phyloP scores from a whole-genome alignment of 345 rosid species.

The Brassica nigra region DNA sequence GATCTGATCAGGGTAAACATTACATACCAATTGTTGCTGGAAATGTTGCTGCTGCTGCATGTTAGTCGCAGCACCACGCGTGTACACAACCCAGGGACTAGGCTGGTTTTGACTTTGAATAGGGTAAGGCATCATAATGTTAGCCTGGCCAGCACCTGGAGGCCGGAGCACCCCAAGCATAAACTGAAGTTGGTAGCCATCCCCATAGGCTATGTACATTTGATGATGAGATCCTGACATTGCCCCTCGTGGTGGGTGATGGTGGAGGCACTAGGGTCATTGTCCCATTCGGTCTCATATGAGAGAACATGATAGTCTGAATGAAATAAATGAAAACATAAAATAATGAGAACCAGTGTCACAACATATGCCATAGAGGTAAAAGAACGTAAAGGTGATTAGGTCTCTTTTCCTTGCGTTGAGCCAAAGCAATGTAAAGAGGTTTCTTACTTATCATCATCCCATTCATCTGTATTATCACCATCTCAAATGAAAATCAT shows the following conservation, averaged over 20 bases:
- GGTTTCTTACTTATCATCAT: slow-evolving; percentile 68
- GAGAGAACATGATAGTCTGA: no score
- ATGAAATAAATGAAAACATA: no score
- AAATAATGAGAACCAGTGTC: no score
- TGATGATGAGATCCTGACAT: slow-evolving; percentile 28
- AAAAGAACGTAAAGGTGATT: slow-evolving; percentile 59
- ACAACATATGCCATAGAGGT: background rate
- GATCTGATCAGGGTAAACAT: background rate
- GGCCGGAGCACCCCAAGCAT: slow-evolving; percentile 48
- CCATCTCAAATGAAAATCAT: background rate
- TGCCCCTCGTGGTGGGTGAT: slow-evolving; percentile 29
- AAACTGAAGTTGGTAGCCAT: slow-evolving; percentile 56
- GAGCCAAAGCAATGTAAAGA: slow-evolving; percentile 71
- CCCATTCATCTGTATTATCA: slow-evolving; percentile 58
- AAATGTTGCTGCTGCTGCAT: slow-evolving; percentile 37
- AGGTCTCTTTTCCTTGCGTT: slow-evolving; percentile 73
- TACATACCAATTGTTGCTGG: slow-evolving; percentile 31
- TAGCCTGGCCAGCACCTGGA: slow-evolving; percentile 34
- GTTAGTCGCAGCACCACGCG: slow-evolving; percentile 53
- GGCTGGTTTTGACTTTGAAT: slow-evolving; percentile 57
- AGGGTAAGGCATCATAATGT: slow-evolving; percentile 55
- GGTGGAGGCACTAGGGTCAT: background rate
- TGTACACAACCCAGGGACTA: slow-evolving; percentile 52
- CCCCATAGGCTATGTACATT: no score
- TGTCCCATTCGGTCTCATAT: slow-evolving; percentile 27